Conservation (phyloP, 192 early-diverging fungal genomes). For the Coemansia furcata region DNA sequence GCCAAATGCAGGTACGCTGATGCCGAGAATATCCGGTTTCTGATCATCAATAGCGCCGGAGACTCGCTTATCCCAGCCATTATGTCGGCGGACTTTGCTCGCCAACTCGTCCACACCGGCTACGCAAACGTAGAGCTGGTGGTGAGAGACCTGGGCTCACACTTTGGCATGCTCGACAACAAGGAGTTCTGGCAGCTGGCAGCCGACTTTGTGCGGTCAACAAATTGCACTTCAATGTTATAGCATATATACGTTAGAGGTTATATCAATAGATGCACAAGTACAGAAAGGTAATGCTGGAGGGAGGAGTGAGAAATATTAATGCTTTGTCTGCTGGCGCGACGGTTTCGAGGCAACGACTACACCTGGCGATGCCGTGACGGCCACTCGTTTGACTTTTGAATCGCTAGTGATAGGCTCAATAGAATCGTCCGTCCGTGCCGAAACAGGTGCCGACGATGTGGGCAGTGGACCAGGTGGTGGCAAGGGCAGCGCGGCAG, state of each 20-base stretch:
- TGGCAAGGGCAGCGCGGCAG: conserved; percentile 2
- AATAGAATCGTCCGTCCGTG: background rate
- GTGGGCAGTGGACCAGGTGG: background rate
- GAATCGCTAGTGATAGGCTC: background rate
- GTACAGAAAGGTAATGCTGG: background rate
- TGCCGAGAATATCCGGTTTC: conserved; percentile 51
- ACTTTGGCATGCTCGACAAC: conserved; percentile 19
- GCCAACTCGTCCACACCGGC: conserved; percentile 13
- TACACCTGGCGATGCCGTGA: background rate
- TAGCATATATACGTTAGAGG: background rate
- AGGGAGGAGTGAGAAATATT: background rate
- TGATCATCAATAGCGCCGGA: conserved; percentile 62
- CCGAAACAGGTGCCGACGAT: background rate
- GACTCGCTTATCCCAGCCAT: conserved; percentile 68
- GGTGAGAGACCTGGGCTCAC: conserved; percentile 23
- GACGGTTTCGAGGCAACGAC: background rate
- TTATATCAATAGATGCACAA: background rate
- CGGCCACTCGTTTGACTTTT: background rate
- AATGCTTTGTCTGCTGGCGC: conserved; percentile 2
- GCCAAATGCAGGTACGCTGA: background rate
- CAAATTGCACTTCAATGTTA: background rate
- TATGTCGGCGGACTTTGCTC: conserved; percentile 51
- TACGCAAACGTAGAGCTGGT: conserved; percentile 24
- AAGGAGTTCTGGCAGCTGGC: conserved; percentile 33
- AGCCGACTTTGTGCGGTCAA: conserved; percentile 15